phyloP scores from a whole-genome alignment of 805 yeast species.

The Sugiyamaella valdiviana region DNA sequence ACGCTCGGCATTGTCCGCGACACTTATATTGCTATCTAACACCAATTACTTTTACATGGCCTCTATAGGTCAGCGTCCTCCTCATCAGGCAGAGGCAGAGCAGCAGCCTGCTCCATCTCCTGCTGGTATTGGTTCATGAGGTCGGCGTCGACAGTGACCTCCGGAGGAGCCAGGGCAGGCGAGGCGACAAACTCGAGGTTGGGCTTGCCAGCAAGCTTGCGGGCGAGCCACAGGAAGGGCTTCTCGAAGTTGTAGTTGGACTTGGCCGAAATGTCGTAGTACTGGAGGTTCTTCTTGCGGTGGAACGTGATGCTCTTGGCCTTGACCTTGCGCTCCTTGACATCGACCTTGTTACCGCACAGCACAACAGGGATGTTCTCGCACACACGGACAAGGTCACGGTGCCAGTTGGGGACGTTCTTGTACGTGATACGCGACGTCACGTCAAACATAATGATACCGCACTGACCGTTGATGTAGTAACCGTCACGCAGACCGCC shows the following conservation, averaged over 20 bases:
- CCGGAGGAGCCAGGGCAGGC: conserved; percentile 99
- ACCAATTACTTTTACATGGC: not conserved
- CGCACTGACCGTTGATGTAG: conserved; percentile 99
- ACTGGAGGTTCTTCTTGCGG: conserved; percentile 99
- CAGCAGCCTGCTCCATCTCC: conserved; percentile 99
- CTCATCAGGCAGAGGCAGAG: conserved; percentile 99
- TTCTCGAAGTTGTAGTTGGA: conserved; percentile 99
- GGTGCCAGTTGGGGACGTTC: conserved; percentile 99
- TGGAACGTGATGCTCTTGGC: conserved; percentile 99
- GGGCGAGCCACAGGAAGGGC: conserved; percentile 99
- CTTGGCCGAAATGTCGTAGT: conserved; percentile 99
- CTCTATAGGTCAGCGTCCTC: conserved; percentile 95
- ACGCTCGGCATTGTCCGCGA: too few species aligned
- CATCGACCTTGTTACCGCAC: conserved; percentile 99
- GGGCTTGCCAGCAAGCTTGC: conserved; percentile 98
- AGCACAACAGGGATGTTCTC: conserved; percentile 98
- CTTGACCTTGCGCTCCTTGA: conserved; percentile 98
- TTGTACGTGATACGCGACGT: conserved; percentile 99
- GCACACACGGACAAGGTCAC: conserved; percentile 99
- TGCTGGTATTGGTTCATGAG: conserved; percentile 98
- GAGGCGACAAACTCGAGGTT: conserved; percentile 97
- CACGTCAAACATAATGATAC: conserved; percentile 99
- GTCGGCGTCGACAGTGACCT: conserved; percentile 93
- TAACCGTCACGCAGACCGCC: conserved; percentile 99
- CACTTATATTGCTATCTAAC: not conserved